Evolutionary conservation across 148 eudicot species (phyloP), one percentile per base, ranked within the genome.

Genomic region (Rhododendron williamsianum): DNA sequence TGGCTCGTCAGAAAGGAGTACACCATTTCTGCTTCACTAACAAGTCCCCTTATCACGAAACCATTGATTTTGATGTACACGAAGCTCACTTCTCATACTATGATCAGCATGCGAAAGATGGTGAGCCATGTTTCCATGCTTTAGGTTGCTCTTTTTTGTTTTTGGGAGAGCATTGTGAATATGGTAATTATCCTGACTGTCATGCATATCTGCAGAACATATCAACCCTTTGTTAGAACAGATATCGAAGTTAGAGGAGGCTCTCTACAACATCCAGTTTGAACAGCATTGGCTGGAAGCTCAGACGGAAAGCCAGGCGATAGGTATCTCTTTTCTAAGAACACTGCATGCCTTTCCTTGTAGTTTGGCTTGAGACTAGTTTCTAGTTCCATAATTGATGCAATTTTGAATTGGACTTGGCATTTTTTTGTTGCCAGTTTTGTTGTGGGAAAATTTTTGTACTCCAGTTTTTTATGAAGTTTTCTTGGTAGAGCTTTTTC

Each of bases 251-350:
- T 85, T 97, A 84, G 94, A 91, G 81, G 94, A 95, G 87, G 96
- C 98, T 90, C 88, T 97, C 54, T 92, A 97, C 92, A 93, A 93
- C 89, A 93, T 97, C 87, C 98, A 93, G 91, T 97, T 94, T 87
- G 99, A 97, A 89, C 99, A 97, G 92, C 99, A 97, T 84, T 97
- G 94, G 96, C 91, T 97, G 1, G 94, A 93, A 88, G 98, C 99
- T 80, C 95, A 95, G 88, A 95, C 98, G 35, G 96, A 95, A 65
- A 96, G 96, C 48, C 99, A 97, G 90, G 95, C 96, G 41, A 83
- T 91, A 89, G 96, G 99, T 97, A 93, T 54, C 36, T 2, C 19
- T 71, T 79, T 11, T 41, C 2, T 27, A 23, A 54, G 21, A 81
- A 6, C 10, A 1, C 46, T 74, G 8, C 1, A 35, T 36, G n/a